A percentile compares a stretch with the other conserved stretches of the same genome.
These are phyloP conservation scores for Monilinia fructigena DNA, from an alignment of 2,329 filamentous ascomycete genomes.

Conservation along the genomic window DNA sequence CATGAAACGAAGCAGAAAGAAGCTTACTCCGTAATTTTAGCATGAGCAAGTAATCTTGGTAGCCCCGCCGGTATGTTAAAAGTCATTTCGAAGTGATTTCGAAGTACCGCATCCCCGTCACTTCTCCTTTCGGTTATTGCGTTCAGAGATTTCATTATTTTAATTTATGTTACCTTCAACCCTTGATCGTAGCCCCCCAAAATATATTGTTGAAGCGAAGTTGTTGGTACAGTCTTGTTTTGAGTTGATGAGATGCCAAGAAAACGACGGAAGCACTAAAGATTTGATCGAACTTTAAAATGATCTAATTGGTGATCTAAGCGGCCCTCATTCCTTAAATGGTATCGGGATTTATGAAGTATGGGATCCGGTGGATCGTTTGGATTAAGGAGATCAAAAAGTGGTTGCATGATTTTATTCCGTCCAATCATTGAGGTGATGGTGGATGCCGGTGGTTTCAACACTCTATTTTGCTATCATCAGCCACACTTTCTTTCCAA, in stretches of 20 bases:
- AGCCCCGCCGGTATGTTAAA: not conserved
- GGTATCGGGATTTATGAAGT: not conserved
- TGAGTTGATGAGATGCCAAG: not conserved
- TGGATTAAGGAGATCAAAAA: not conserved
- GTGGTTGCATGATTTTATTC: not conserved
- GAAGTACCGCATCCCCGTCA: not conserved
- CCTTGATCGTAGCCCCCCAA: too few relatives aligned
- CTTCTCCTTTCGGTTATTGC: too few relatives aligned
- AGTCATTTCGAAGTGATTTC: constrained; percentile 3
- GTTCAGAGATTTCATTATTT: too few relatives aligned
- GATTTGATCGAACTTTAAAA: not conserved
- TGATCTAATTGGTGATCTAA: not conserved
- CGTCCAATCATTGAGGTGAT: not conserved
- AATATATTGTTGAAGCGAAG: too few relatives aligned
- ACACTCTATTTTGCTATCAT: too few relatives aligned
- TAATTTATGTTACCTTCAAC: too few relatives aligned
- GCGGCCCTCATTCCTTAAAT: not conserved
- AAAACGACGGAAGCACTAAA: not conserved
- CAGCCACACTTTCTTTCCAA: too few relatives aligned
- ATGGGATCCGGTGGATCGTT: too few relatives aligned
- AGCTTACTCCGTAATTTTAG: not conserved
- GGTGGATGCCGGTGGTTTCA: not conserved
- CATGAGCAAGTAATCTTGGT: not conserved
- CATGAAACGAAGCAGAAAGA: constrained; percentile 14
- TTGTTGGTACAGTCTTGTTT: not conserved